Conservation (phyloP, 768 basidiomycete genomes). For the Tylopilus cervinicoccineus region DNA sequence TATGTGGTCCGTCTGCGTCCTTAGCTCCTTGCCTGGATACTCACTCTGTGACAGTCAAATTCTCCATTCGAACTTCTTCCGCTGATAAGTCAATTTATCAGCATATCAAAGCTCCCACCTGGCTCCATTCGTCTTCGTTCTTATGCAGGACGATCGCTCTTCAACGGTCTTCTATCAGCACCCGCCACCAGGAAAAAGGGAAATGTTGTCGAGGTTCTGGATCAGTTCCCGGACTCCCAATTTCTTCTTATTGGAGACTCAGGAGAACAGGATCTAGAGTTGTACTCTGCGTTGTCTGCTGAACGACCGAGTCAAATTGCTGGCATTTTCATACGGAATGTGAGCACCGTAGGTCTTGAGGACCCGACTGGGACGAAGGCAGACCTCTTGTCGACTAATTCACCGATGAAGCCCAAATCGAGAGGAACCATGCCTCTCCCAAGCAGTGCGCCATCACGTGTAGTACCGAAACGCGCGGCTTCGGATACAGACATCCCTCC, state of each 20-base stretch:
- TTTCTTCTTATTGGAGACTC: conserved; percentile 91
- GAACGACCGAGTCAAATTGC: conserved; percentile 68
- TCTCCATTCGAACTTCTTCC: conserved; percentile 83
- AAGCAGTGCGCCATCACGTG: not conserved
- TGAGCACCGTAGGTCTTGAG: conserved; percentile 41
- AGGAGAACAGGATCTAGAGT: conserved; percentile 93
- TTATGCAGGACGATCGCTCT: conserved; percentile 78
- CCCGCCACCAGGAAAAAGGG: conserved; percentile 81
- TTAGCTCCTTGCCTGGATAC: not conserved
- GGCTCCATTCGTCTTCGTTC: conserved; percentile 81
- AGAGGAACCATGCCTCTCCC: conserved; percentile 8
- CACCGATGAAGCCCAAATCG: conserved; percentile 4
- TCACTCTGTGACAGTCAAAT: conserved; percentile 60
- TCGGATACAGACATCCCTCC: conserved; percentile 19
- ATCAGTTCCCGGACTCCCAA: conserved; percentile 64
- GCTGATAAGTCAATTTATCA: conserved; percentile 71
- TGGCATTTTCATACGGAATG: conserved; percentile 83
- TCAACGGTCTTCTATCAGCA: conserved; percentile 78
- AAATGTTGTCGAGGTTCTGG: conserved; percentile 73
- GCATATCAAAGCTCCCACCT: conserved; percentile 61
- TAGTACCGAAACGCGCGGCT: conserved; percentile 14
- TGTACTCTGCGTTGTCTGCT: conserved; percentile 74
- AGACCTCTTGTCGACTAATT: not conserved
- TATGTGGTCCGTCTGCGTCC: conserved; percentile 66
- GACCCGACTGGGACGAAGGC: conserved; percentile 57